phyloP scores from a whole-genome alignment of 257 asterid genomes.

The Primulina eburnea region DNA sequence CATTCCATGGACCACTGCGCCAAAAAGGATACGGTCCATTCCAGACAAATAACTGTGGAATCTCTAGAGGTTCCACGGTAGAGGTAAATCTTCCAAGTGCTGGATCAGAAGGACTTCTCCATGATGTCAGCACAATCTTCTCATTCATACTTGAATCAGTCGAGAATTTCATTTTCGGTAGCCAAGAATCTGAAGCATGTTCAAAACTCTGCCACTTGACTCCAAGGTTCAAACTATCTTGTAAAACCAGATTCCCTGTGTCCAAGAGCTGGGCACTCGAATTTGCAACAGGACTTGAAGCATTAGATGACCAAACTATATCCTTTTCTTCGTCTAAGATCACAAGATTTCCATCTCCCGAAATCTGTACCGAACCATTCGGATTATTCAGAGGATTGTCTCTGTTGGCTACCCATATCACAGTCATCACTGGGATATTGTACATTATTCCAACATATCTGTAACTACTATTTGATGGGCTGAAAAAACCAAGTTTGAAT shows the following conservation, averaged over 20 bases:
- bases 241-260: conserved; percentile 38
- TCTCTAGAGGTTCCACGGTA: background rate
- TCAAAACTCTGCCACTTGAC: conserved; percentile 36
- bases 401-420: conserved; percentile 42
- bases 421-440: background rate
- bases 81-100: conserved; percentile 29
- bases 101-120: conserved; percentile 39
- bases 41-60: conserved; percentile 36
- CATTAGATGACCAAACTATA: background rate
- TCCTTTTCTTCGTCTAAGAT: background rate
- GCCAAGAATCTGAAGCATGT: conserved; percentile 27
- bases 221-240: conserved; percentile 18
- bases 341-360: background rate
- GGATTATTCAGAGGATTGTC: conserved; percentile 32
- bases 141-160: conserved; percentile 1
- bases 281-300: background rate
- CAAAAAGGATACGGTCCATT: conserved; percentile 26
- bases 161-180: conserved; percentile 28
- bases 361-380: conserved; percentile 20
- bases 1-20: conserved; percentile 42
- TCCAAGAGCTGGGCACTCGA: background rate
- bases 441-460: no score
- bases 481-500: background rate
- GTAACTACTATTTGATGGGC: no score
- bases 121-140: conserved; percentile 25